Base-by-base conservation (phyloP, 2,329 filamentous ascomycete genomes). In the Talaromyces islandicus region DNA sequence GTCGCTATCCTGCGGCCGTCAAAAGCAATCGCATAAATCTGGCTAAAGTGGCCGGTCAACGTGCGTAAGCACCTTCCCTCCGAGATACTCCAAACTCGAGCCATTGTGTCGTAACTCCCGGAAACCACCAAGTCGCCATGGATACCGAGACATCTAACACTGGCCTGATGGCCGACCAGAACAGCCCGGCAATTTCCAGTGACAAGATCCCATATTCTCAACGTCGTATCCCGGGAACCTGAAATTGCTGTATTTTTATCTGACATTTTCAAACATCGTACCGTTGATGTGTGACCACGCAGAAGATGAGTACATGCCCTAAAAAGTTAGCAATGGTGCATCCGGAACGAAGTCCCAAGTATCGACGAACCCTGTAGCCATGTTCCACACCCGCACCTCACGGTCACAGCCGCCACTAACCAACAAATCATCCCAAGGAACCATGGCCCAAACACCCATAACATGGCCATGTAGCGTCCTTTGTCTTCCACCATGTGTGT, bases 401-500 rank as follows among this genome's bases (percentile, higher is more conserved):
- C 94, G 86, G 77, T 99, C 94, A 73, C 94, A 99, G 6, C 94
- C 94, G 68, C 94, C 94, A 68, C 92, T 97, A 62, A 99, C 94
- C 63, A 99, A 82, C 57, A 91, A 89, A 73, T 99, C 93, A 62
- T 91, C 93, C 90, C 92, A 97, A 7, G 94, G 94, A 25, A 99
- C 92, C 93, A 99, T 97, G 54, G 94, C 94, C 94, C 94, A 99
- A 21, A 99, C 94, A 46, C 94, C 94, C 94, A 99, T 99, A 51
- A 97, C 90, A 77, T 99, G 94, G 11, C 94, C 94, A 70, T 94
- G 89, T 29, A 99, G 79, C 2, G 91, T 96, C 72, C 92, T 91
- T 68, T 96, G 87, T 64, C 91, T 87, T 67, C 92, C 88, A 35
- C 94, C 94, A 66, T 94, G 86, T 0, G 91, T 92, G 73, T 97